phyloP scores from a whole-genome alignment of 257 asterid genomes.

The Buddleja alternifolia region DNA sequence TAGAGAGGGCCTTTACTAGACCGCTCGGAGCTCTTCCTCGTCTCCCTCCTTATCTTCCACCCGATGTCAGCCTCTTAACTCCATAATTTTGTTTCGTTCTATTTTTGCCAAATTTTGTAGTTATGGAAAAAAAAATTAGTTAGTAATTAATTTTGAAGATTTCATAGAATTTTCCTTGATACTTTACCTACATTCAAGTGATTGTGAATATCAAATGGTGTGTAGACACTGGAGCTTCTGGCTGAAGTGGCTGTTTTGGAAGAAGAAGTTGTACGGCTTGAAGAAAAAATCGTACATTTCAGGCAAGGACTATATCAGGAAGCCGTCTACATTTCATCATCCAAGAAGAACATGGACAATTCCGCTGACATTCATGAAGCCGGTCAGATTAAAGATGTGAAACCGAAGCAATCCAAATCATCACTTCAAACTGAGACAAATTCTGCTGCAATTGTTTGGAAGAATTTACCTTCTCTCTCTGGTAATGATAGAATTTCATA shows the following conservation, averaged over 20 bases:
- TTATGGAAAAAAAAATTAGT: not conserved
- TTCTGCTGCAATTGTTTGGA: constrained; percentile 32
- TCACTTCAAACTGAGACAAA: constrained; percentile 44
- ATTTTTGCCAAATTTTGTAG: not conserved
- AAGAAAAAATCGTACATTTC: constrained; percentile 78
- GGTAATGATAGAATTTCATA: constrained; percentile 45
- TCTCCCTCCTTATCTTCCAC: constrained; percentile 89
- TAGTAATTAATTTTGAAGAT: not conserved
- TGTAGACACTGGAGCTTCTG: constrained; percentile 87
- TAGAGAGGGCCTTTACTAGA: constrained; percentile 88
- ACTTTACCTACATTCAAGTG: not conserved
- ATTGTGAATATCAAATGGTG: constrained; percentile 19
- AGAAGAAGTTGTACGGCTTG: constrained; percentile 95
- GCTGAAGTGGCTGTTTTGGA: constrained; percentile 99
- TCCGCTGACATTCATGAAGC: constrained; percentile 43
- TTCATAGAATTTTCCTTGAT: not conserved
- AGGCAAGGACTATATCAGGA: constrained; percentile 94
- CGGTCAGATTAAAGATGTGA: constrained; percentile 40
- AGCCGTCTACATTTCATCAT: constrained; percentile 74
- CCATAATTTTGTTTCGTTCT: not conserved
- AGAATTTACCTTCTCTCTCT: constrained; percentile 37
- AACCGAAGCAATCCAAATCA: constrained; percentile 50
- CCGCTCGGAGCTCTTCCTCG: constrained; percentile 96
- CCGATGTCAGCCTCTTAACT: constrained; percentile 57
- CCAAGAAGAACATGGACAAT: constrained; percentile 60